A percentile compares a stretch with the other conserved stretches of the same genome.
Evolutionary conservation across 108 stramenopile species (phyloP).

Genomic region (Discostella pseudostelligera): DNA sequence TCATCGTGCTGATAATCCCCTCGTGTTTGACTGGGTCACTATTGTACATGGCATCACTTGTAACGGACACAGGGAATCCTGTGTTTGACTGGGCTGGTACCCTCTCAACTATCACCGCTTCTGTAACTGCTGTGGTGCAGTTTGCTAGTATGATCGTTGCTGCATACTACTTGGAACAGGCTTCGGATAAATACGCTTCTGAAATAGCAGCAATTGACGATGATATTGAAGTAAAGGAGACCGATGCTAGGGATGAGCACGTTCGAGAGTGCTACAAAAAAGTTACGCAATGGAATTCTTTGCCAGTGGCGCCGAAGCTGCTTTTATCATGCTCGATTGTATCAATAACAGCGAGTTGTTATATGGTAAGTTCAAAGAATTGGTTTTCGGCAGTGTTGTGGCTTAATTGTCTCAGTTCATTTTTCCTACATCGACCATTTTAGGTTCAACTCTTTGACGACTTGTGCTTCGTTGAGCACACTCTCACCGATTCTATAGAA

Average conservation of each 20-base stretch:
- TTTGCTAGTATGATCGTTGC: constrained; percentile 58
- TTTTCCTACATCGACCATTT: too few species aligned
- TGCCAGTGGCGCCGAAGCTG: constrained; percentile 35
- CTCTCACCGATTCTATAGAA: constrained; percentile 48
- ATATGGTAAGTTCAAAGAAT: constrained; percentile 17
- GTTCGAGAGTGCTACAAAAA: constrained; percentile 40
- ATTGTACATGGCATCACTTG: constrained; percentile 48
- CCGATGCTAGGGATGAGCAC: constrained; percentile 50
- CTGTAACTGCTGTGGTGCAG: constrained; percentile 55
- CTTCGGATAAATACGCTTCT: constrained; percentile 30
- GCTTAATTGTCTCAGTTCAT: too few species aligned
- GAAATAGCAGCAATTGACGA: constrained; percentile 50
- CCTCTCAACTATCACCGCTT: constrained; percentile 44
- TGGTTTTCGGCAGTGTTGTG: too few species aligned
- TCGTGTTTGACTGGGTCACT: constrained; percentile 60
- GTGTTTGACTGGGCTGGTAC: constrained; percentile 53
- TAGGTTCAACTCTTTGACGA: constrained; percentile 49
- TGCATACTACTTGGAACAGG: constrained; percentile 53
- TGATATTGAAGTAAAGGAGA: constrained; percentile 54
- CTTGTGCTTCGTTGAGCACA: constrained; percentile 46
- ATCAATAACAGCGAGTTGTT: constrained; percentile 48
- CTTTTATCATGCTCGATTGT: constrained; percentile 22
- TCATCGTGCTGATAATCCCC: constrained; percentile 57
- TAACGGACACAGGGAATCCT: constrained; percentile 32
- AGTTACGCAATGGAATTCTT: constrained; percentile 45